Evolutionary conservation across 768 basidiomycete genomes (phyloP).

Genomic region (Russula vinacea): DNA sequence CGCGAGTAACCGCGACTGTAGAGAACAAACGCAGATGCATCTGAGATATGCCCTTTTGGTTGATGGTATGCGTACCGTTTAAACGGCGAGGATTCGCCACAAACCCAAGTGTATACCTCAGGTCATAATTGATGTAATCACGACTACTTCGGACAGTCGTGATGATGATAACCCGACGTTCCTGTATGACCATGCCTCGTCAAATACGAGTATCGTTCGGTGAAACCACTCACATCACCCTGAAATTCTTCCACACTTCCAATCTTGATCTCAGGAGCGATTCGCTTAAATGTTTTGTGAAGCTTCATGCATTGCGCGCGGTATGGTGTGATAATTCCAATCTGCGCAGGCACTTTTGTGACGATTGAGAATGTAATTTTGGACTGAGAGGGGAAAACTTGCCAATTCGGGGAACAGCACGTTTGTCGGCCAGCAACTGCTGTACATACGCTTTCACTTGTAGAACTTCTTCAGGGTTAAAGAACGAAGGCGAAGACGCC

Average conservation of each 20-base stretch:
- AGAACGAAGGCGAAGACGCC: conserved; percentile 64
- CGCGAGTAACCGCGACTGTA: conserved; percentile 63
- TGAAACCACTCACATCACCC: conserved; percentile 43
- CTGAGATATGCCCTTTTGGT: not conserved
- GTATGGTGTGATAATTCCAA: conserved; percentile 62
- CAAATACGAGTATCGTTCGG: conserved; percentile 27
- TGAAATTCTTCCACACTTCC: conserved; percentile 68
- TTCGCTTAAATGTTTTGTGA: conserved; percentile 37
- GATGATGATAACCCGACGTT: conserved; percentile 42
- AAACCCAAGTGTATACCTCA: conserved; percentile 34
- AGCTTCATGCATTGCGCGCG: conserved; percentile 45
- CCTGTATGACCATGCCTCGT: conserved; percentile 35
- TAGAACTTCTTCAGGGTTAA: conserved; percentile 59
- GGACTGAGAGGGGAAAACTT: not conserved
- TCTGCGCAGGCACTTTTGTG: conserved; percentile 46
- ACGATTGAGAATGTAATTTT: not conserved
- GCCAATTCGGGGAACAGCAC: conserved; percentile 42
- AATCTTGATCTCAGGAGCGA: conserved; percentile 46
- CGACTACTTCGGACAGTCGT: conserved; percentile 42
- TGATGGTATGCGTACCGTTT: conserved; percentile 30
- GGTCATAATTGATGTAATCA: conserved; percentile 28
- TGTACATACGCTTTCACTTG: conserved; percentile 50
- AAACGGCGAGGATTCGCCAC: conserved; percentile 36
- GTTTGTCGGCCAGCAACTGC: conserved; percentile 32
- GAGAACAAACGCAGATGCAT: not conserved